Evolutionary conservation across 495 filamentous ascomycete species (phyloP), one percentile per base, ranked within the genome.

Genomic region (Penicillium tannophilum): DNA sequence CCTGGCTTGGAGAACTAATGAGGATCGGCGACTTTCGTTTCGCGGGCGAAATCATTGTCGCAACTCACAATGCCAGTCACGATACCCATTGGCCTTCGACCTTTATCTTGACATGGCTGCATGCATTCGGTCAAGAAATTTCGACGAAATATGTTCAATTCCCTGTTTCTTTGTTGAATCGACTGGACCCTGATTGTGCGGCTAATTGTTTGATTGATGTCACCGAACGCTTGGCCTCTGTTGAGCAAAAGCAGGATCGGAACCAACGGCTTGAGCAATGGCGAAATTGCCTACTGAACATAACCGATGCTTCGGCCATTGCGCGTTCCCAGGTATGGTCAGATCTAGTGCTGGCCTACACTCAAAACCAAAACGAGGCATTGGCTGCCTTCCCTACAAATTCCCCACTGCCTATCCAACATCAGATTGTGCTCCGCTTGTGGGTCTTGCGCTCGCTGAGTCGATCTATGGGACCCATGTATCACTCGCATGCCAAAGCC

Each of bases 371-470:
- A 4, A 11, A 31, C 6, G 26, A n/a, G 9, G 12, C 16, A 28
- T 49, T 49, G 26, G 20, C 35, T 42, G 14, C 24, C 48, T 17
- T 35, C 19, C 30, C 30, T 19, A n/a, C 41, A 12, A 24, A 30
- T 31, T 23, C 30, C 36, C 19, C 46, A n/a, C 6, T 20, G 14
- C 28, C 39, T 24, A 42, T 54, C 3, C 68, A 63, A 7, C 66
- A 69, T 9, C 71, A 65, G 31, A 70, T 79, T 3, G 35, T 77
- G 2, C 12, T 72, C 24, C 75, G 77, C 24, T 52, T 80, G 11
- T 80, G 77, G 77, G 43, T 63, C 28, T 61, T 78, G 54, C 66
- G 69, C 24, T 64, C 64, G 0, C 53, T 80, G 24, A 68, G 66
- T 45, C 59, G 61, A 52, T 56, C 65, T 6, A 51, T 63, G 39